Percentiles rank a stretch among this genome's conserved stretches.
Conservation (phyloP, 495 filamentous ascomycete species). For the Viridothelium virens region DNA sequence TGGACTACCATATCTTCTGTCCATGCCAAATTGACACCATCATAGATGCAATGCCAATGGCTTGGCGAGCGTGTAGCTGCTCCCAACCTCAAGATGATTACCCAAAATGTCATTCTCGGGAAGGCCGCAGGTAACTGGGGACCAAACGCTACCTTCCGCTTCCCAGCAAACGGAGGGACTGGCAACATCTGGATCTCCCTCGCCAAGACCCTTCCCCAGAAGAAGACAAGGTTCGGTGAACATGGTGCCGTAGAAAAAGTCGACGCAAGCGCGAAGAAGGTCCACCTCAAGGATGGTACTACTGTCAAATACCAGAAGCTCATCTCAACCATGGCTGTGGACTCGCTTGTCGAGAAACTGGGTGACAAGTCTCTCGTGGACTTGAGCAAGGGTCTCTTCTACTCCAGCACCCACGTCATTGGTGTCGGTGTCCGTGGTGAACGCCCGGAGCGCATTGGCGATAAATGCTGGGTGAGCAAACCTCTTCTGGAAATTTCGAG, state of each 20-base stretch:
- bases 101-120: slow-evolving; percentile 88
- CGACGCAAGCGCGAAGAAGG: slow-evolving; percentile 72
- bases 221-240: slow-evolving; percentile 84
- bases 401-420: slow-evolving; percentile 94
- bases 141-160: slow-evolving; percentile 96
- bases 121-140: slow-evolving; percentile 98
- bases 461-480: slow-evolving; percentile 89
- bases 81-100: slow-evolving; percentile 91
- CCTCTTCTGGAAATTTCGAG: neutral
- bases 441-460: slow-evolving; percentile 92
- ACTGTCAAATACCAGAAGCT: slow-evolving; percentile 90
- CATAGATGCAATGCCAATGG: slow-evolving; percentile 98
- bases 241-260: slow-evolving; percentile 78
- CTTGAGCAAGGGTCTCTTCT: slow-evolving; percentile 88
- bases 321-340: slow-evolving; percentile 92
- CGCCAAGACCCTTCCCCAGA: slow-evolving; percentile 81
- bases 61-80: slow-evolving; percentile 97
- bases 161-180: slow-evolving; percentile 90
- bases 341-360: slow-evolving; percentile 80
- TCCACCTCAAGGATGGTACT: slow-evolving; percentile 75
- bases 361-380: slow-evolving; percentile 71
- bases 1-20: too few relatives aligned
- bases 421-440: slow-evolving; percentile 88
- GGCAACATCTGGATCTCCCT: slow-evolving; percentile 99
- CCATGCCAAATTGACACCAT: neutral